Evolutionary conservation across 257 asterid genomes (phyloP).

Genomic region (Linderniella brevidens): DNA sequence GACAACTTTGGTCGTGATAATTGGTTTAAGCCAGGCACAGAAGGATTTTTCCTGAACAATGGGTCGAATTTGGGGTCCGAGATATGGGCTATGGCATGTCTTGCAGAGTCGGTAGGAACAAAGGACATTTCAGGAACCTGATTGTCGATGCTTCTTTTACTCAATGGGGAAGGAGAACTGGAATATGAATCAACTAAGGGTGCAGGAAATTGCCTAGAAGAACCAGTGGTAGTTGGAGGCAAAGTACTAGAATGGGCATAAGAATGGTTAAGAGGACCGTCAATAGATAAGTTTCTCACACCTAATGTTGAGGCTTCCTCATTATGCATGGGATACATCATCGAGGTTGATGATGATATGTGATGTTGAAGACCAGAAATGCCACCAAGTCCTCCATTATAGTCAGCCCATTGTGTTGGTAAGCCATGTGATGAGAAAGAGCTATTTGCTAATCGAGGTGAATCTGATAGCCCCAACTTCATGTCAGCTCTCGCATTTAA

Average conservation of each 20-base stretch:
- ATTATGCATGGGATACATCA: conserved; percentile 17
- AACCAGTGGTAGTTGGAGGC: conserved; percentile 13
- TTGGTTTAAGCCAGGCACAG: too few relatives aligned
- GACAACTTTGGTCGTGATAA: conserved; percentile 28
- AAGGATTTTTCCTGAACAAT: conserved; percentile 14
- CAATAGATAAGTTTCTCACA: conserved; percentile 14
- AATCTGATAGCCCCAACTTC: conserved; percentile 19
- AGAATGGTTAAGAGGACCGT: conserved; percentile 17
- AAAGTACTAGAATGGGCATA: conserved; percentile 20
- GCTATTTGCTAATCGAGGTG: conserved; percentile 19
- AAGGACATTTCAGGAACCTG: too few relatives aligned
- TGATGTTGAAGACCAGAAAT: conserved; percentile 18
- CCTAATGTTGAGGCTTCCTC: conserved; percentile 13
- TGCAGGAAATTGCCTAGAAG: conserved; percentile 17
- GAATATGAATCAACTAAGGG: conserved; percentile 17
- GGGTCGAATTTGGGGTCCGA: conserved; percentile 23
- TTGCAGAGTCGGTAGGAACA: conserved; percentile 19
- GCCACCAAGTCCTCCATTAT: conserved; percentile 20
- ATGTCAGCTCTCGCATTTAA: conserved; percentile 17
- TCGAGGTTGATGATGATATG: conserved; percentile 17
- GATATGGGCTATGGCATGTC: conserved; percentile 21
- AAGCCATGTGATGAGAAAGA: conserved; percentile 22
- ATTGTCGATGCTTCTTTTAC: too few relatives aligned
- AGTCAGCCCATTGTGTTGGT: conserved; percentile 28
- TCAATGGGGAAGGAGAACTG: neutral